Evolutionary conservation across 331 rosid genomes (phyloP), one percentile per base, ranked within the genome.

Genomic region (Erythrophleum ivorense): DNA sequence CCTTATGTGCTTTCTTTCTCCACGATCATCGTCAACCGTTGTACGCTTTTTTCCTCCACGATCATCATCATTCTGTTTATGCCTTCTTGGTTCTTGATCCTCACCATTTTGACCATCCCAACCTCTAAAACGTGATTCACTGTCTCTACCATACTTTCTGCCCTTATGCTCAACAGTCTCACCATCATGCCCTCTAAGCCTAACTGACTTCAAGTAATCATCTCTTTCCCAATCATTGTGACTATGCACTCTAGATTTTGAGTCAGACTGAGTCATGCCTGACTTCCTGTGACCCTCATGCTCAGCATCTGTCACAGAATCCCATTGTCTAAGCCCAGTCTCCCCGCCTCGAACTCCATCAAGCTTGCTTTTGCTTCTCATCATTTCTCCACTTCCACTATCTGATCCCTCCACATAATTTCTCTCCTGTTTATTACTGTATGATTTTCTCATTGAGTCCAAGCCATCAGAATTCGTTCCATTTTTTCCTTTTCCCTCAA

Each of bases 401-500:
- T 76, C 24, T 59, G 80, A 66, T 65, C 76, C 87, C 72, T 77
- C 50, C n/a, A 55, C 21, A 74, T 76, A 10, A 70, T 86, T 88
- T 80, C 73, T 84, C 63, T 60, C 60, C 15, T 65, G 9, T 24
- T 48, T 48, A 10, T 43, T 48, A 21, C 84, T 45, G 64, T 82
- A 86, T 45, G 86, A 86, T 76, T 82, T 82, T 70, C 81, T 79
- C 50, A 82, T 63, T 29, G 84, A 79, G 38, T 86, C 72, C 86
- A 86, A 79, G n/a, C 82, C 89, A 82, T 82, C 89, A 53, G 36
- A 55, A 65, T 75, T 63, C 38, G 14, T 75, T 55, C 49, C 71
- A 62, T 54, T 62, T 80, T 83, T 74, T 70, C 81, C 82, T 81
- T 82, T 78, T 82, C 21, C 84, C 10, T 10, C 86, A 62, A 14